These are phyloP conservation scores for Dryadomyces quercivorus DNA, from an alignment of 2,329 filamentous ascomycete species.

Conservation along the genomic window DNA sequence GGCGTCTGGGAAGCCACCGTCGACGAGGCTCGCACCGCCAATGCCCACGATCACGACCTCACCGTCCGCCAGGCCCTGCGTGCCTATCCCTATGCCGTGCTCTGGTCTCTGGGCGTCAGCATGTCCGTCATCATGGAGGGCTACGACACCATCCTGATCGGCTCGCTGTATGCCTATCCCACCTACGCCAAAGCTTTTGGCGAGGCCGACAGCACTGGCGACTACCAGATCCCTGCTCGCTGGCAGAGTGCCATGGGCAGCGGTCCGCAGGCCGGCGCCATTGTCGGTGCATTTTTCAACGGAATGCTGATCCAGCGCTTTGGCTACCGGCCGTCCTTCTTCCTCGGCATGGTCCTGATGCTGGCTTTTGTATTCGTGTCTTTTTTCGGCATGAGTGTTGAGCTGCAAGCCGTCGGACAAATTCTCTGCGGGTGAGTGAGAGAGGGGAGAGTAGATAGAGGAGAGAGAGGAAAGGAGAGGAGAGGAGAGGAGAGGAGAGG, in stretches of 20 bases:
- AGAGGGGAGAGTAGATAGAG: too few species aligned
- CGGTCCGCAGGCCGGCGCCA: constrained; percentile 39
- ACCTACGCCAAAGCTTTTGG: constrained; percentile 10
- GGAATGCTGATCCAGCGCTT: constrained; percentile 37
- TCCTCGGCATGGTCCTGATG: constrained; percentile 32
- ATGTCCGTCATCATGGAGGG: constrained; percentile 30
- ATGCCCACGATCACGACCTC: constrained; percentile 2
- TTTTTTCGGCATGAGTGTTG: constrained; percentile 37
- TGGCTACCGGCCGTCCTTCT: constrained; percentile 37
- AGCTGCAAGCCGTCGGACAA: constrained; percentile 35
- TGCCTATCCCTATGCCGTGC: constrained; percentile 15
- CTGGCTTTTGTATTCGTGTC: constrained; percentile 38
- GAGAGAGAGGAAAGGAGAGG: too few species aligned
- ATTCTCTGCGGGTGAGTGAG: constrained; percentile 20
- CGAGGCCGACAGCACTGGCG: neutral
- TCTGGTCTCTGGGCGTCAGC: constrained; percentile 16
- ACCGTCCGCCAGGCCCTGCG: constrained; percentile 8
- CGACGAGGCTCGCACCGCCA: neutral
- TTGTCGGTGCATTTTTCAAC: constrained; percentile 40
- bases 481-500: too few species aligned
- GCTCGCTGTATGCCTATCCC: constrained; percentile 17
- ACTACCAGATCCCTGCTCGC: constrained; percentile 20
- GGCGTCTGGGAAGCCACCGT: neutral
- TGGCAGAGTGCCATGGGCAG: constrained; percentile 48
- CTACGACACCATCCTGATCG: constrained; percentile 16